Conservation (phyloP, 352 stramenopile genomes). For the Globisporangium nagaii region DNA sequence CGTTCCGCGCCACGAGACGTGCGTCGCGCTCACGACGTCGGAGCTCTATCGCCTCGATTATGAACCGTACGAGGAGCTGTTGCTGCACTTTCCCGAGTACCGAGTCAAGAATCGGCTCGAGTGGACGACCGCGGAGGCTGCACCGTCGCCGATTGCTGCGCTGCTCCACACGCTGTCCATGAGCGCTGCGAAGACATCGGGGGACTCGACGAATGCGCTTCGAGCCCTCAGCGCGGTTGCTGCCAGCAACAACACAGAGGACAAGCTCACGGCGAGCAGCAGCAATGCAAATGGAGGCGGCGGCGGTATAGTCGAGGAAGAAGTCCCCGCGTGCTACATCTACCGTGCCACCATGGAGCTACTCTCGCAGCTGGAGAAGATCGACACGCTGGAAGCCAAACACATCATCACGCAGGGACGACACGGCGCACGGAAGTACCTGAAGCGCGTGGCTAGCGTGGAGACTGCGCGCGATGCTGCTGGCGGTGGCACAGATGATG, state of each 20-base stretch:
- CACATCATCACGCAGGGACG: conserved; percentile 33
- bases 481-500: background rate
- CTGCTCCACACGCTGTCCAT: conserved; percentile 15
- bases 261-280: background rate
- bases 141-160: conserved; percentile 12
- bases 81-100: conserved; percentile 70
- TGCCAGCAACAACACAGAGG: background rate
- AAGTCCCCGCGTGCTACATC: conserved; percentile 40
- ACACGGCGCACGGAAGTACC: conserved; percentile 26
- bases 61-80: conserved; percentile 46
- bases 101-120: conserved; percentile 39
- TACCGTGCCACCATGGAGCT: conserved; percentile 50
- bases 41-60: conserved; percentile 72
- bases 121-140: conserved; percentile 35
- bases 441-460: conserved; percentile 8
- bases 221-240: background rate
- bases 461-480: background rate
- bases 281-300: background rate
- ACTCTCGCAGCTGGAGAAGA: conserved; percentile 26
- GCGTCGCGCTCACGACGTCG: conserved; percentile 39
- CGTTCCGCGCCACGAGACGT: conserved; percentile 58
- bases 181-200: background rate
- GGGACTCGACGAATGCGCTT: background rate
- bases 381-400: conserved; percentile 49
- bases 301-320: conserved; percentile 30